Evolutionary conservation across 352 stramenopile species (phyloP).

Genomic region (Globisporangium cystogenes): DNA sequence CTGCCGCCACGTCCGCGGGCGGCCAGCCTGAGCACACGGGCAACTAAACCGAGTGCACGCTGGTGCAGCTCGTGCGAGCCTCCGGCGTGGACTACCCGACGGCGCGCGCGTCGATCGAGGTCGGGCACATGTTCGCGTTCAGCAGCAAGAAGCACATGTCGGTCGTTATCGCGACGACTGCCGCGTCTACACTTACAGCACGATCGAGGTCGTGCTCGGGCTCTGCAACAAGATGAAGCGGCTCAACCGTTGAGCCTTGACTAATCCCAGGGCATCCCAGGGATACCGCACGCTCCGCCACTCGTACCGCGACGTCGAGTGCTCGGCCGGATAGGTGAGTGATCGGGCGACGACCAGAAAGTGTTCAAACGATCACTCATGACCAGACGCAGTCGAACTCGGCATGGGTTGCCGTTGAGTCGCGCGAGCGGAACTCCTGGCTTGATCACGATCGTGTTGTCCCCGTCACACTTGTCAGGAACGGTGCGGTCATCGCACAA

Average conservation of each 20-base stretch:
- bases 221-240: conserved; percentile 67
- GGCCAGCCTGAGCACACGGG: conserved; percentile 69
- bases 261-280: conserved; percentile 55
- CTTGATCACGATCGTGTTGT: no score
- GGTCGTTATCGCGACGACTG: conserved; percentile 53
- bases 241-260: conserved; percentile 52
- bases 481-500: conserved; percentile 92
- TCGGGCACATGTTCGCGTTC: conserved; percentile 80
- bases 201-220: conserved; percentile 66
- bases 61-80: conserved; percentile 69
- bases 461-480: no score
- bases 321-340: conserved; percentile 52
- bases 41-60: conserved; percentile 79
- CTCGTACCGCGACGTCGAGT: conserved; percentile 79
- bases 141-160: conserved; percentile 81
- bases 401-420: no score
- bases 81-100: conserved; percentile 57
- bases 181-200: conserved; percentile 74
- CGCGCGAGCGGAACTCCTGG: no score
- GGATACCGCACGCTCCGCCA: conserved; percentile 82
- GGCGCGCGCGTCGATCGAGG: conserved; percentile 40
- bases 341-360: conserved; percentile 65
- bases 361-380: no score
- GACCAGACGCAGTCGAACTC: no score
- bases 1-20: conserved; percentile 35